Base-by-base conservation (phyloP, 2,329 filamentous ascomycete species). In the Colletotrichum graminicola region DNA sequence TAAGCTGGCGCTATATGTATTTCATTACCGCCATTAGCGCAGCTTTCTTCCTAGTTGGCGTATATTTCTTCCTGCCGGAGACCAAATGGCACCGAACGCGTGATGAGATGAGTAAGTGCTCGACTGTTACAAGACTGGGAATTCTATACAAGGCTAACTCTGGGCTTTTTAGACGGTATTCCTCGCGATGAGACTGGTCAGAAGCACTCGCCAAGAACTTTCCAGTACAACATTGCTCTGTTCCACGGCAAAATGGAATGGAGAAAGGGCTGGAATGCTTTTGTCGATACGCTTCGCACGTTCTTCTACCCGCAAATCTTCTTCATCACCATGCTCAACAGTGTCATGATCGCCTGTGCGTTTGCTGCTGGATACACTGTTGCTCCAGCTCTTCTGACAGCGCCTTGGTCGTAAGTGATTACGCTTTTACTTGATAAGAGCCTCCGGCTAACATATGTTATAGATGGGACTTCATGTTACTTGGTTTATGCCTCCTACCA, bases 1-100 rank as follows among this genome's bases (percentile, higher is more conserved):
- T 76, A n/a, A 76, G 73, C 59, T 82, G 79, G 81, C 75, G 80
- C 21, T 79, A 75, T 74, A 73, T 82, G 29, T 82, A 82, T 66
- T 79, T 74, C 41, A 76, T 79, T 36, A 78, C 79, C 1, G 78
- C 79, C 0, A 75, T 73, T 3, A 75, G 73, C 2, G 63, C 76
- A 5, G 78, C 76, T 1, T 67, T 78, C 14, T 64, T 76, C 39
- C 70, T 82, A 6, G 72, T 82, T 7, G 62, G 74, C 0, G 68
- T 82, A 10, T 74, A 81, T 23, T 57, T 75, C 5, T 76, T 79
- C 23, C 72, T 82, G 18, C 80, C 81, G 0, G 81, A 82, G 74
- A 82, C 80, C 0, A 75, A 78, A 3, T 80, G 77, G 76, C 74
- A 73, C 0, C 76, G 80, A 12, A 76, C 78, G 0, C 72, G 69